Base-by-base conservation (phyloP, 108 stramenopile genomes). In the Pseudonitzschia multiseries region DNA sequence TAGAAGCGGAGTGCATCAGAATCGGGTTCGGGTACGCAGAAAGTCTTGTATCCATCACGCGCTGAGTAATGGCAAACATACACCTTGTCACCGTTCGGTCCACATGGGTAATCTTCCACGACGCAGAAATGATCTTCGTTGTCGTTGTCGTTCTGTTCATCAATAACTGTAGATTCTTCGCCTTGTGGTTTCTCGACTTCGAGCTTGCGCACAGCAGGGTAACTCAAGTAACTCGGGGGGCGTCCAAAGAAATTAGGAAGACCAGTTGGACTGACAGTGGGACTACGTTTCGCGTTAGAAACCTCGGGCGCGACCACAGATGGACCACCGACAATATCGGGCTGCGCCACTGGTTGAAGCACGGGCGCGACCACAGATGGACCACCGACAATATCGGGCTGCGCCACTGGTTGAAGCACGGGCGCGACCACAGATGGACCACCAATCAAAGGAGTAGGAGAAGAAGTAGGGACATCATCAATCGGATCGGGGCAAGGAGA, bases 51-150 rank as follows among this genome's bases (percentile, higher is more conserved):
- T 69, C 82, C 82, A 63, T 70, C 53, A 14, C 68, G 57, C 13
- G 74, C 71, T 12, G 73, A 75, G 44, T 79, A 83, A 44, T 83
- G 82, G 31, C 82, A 83, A n/a, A 83, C 78, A 65, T 83, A 54
- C 1, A 83, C 82, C 64, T 71, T 46, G 54, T 75, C 65, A 32
- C 42, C 20, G 51, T 42, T 60, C 15, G 59, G 61, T n/a, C 74
- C 82, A 44, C 82, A 83, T 28, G 82, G 82, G 41, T 68, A 83
- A 50, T 83, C 82, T 32, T 68, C 54, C 28, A 70, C 53, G 22
- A 57, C 40, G 56, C 82, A 83, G 60, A 74, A 83, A 52, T 62
- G 79, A 52, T 31, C 54, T 31, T 61, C 27, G 60, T 61, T n/a
- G 15, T 68, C 57, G 15, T 10, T 32, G 29, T 20, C 69, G 31